Evolutionary conservation across 1,139 yeast genomes (phyloP), one percentile per base, ranked within the genome.

Genomic region (Barnettozyma hawaiiensis): DNA sequence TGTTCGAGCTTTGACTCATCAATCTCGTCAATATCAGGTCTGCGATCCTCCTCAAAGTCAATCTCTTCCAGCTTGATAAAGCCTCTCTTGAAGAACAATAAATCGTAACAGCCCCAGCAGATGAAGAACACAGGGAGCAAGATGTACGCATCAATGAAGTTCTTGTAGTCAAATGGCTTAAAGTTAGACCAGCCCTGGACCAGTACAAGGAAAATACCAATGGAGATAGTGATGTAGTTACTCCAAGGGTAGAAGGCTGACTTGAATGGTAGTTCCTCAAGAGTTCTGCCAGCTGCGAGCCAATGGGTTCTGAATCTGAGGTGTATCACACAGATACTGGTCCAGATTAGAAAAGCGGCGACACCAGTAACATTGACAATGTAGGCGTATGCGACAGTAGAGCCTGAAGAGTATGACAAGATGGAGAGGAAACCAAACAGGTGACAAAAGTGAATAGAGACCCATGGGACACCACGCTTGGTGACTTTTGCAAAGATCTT

Each of bases 261-360:
- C 7, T 15, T 23, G 35, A 41, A 45, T 18, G 39, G 42, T 7
- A 46, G 10, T 6, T 44, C 44, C 9, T 23, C 29, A 4, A 35
- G 9, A n/a, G 28, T 21, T 40, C 38, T 41, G 15, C 85, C 85
- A 62, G 81, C 80, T 16, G 57, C 70, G 26, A 64, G 61, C 69
- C 86, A 72, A 1, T 90, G 94, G 40, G 68, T 61, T 67, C 96
- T 78, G 64, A 85, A 85, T 60, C 94, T 74, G 44, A 85, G 66
- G 53, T 80, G 92, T 55, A 85, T 78, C 41, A 81, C 58, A 59
- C 83, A 78, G 54, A 86, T 82, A 14, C 89, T 76, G 36, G 80
- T 78, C 94, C 95, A 86, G 12, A 92, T 81, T 62, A 85, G 83
- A 48, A 86, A 69, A 5, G 90, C 78, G 18, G 92, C 80, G 51